A percentile compares a stretch with the other conserved stretches of the same genome.
Conservation (phyloP, 139 green algal species). For the Astrephomene gubernaculifera region DNA sequence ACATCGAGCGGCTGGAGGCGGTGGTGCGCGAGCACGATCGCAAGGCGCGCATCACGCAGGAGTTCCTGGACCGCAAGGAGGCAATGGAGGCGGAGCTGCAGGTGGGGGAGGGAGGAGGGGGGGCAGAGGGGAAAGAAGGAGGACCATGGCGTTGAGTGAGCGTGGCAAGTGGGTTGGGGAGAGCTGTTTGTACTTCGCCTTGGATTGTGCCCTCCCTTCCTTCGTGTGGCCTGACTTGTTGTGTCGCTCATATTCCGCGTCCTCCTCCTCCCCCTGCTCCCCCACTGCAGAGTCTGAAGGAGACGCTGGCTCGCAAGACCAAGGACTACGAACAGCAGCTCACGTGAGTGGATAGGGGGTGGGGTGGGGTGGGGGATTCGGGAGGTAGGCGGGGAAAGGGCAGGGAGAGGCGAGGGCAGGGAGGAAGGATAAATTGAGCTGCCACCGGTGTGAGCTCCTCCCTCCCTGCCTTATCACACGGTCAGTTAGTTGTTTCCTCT, state of each 20-base stretch:
- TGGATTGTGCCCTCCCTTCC: too few species aligned
- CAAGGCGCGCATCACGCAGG: constrained; percentile 49
- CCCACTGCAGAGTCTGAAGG: constrained; percentile 28
- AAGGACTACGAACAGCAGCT: constrained; percentile 60
- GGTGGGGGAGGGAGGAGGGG: background rate
- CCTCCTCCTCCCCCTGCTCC: background rate
- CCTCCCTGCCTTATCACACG: background rate
- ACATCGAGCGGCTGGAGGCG: constrained; percentile 54
- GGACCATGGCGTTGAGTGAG: too few species aligned
- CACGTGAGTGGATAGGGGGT: constrained; percentile 37
- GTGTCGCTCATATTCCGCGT: too few species aligned
- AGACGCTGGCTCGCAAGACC: constrained; percentile 45
- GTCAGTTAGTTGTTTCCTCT: too few species aligned
- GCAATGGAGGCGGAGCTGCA: constrained; percentile 61
- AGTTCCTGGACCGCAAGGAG: constrained; percentile 73
- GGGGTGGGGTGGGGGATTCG: background rate
- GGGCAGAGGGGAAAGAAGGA: background rate
- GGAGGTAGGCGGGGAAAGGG: background rate
- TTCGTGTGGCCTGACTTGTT: too few species aligned
- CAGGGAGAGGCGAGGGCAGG: background rate
- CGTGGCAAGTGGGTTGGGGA: too few species aligned
- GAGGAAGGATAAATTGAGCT: background rate
- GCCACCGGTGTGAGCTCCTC: too few species aligned
- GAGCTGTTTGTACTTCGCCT: too few species aligned
- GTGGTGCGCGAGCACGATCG: constrained; percentile 56